A percentile compares a stretch with the other conserved stretches of the same genome.
These are phyloP conservation scores for Tetrahymena thermophila DNA, from an alignment of 73 alveolate species.

Conservation along the genomic window DNA sequence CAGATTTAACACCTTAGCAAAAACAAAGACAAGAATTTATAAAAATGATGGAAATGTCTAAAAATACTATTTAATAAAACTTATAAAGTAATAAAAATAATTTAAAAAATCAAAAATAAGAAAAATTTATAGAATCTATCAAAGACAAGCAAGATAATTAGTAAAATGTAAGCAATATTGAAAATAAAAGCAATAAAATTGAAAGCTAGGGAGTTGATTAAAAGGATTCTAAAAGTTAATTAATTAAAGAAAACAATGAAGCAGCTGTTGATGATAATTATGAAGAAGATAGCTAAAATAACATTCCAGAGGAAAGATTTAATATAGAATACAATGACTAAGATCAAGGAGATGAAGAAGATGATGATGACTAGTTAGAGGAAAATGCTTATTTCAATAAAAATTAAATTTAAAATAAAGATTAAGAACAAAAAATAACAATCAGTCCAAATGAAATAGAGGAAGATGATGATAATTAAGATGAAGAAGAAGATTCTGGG, in stretches of 20 bases:
- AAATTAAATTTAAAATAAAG: neutral
- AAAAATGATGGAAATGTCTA: neutral
- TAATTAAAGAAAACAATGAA: neutral
- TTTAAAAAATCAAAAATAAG: neutral
- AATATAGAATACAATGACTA: neutral
- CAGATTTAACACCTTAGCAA: neutral
- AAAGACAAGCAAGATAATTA: neutral
- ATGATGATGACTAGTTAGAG: neutral
- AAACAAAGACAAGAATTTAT: neutral
- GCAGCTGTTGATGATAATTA: neutral
- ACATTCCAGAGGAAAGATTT: neutral
- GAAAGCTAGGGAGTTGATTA: neutral
- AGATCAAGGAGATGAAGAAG: neutral
- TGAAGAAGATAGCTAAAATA: neutral
- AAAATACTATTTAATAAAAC: neutral
- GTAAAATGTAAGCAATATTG: neutral
- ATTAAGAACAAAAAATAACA: neutral
- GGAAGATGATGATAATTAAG: neutral
- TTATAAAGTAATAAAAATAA: neutral
- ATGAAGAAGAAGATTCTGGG: neutral
- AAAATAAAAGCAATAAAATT: neutral
- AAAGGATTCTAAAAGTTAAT: neutral
- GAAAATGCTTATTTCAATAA: neutral
- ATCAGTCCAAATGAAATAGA: neutral
- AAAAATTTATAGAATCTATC: neutral